Evolutionary conservation across 2,329 filamentous ascomycete species (phyloP).

Genomic region (Phaeoacremonium minimum): DNA sequence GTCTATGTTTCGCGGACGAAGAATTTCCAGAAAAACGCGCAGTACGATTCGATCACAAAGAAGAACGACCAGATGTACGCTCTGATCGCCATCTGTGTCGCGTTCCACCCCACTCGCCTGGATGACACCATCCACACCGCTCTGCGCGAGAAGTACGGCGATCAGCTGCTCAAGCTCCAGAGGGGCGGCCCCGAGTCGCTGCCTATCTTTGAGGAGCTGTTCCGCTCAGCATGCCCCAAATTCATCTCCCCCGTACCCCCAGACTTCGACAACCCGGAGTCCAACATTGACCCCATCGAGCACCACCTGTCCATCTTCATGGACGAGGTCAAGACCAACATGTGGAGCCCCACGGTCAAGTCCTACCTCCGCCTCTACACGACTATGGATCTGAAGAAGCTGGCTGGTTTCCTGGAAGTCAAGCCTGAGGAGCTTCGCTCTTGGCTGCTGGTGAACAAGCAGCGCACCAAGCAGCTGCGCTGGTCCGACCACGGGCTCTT

Average conservation of each 20-base stretch:
- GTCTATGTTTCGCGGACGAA: slow-evolving; percentile 98
- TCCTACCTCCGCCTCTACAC: slow-evolving; percentile 99
- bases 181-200: slow-evolving; percentile 92
- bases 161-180: slow-evolving; percentile 95
- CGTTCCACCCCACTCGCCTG: slow-evolving; percentile 93
- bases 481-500: slow-evolving; percentile 88
- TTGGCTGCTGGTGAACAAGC: slow-evolving; percentile 96
- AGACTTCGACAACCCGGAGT: slow-evolving; percentile 93
- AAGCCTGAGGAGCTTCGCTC: slow-evolving; percentile 93
- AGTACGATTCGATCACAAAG: slow-evolving; percentile 98
- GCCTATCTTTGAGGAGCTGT: slow-evolving; percentile 96
- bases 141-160: slow-evolving; percentile 97
- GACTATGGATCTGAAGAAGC: slow-evolving; percentile 98
- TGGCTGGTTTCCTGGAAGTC: slow-evolving; percentile 94
- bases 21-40: slow-evolving; percentile 99
- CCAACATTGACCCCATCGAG: slow-evolving; percentile 95
- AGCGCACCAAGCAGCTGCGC: slow-evolving; percentile 92
- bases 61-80: slow-evolving; percentile 99
- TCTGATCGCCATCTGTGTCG: slow-evolving; percentile 96
- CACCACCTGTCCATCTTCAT: slow-evolving; percentile 98
- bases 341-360: slow-evolving; percentile 96
- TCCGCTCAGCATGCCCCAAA: slow-evolving; percentile 96
- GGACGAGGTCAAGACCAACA: slow-evolving; percentile 99
- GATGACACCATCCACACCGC: slow-evolving; percentile 99
- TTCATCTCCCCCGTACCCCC: slow-evolving; percentile 97